Evolutionary conservation across 345 rosid species (phyloP).

Genomic region (Citrus medica): DNA sequence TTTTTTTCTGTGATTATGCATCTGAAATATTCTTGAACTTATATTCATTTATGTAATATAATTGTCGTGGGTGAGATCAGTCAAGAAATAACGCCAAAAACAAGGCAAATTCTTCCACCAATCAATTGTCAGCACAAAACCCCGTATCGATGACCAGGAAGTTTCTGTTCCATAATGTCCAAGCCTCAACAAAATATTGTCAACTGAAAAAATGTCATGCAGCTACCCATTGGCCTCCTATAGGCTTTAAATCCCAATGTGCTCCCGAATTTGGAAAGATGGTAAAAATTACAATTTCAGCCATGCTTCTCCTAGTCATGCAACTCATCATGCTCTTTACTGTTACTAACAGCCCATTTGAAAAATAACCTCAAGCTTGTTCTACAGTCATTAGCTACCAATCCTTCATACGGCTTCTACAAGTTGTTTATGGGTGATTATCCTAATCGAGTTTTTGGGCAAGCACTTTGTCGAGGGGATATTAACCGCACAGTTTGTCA

Average conservation of each 20-base stretch:
- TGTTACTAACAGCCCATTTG: slow-evolving; percentile 12
- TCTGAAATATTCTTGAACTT: neutral
- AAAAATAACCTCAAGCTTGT: slow-evolving; percentile 12
- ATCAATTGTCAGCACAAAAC: neutral
- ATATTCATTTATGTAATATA: neutral
- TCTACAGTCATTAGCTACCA: slow-evolving; percentile 12
- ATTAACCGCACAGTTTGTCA: slow-evolving; percentile 13
- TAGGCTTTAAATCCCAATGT: neutral
- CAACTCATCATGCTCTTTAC: neutral
- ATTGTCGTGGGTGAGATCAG: neutral
- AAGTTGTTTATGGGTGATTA: slow-evolving; percentile 10
- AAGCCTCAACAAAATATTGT: neutral
- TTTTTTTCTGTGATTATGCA: too few species aligned
- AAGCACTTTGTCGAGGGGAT: slow-evolving; percentile 35
- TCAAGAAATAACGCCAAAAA: neutral
- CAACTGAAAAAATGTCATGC: neutral
- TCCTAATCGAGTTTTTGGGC: slow-evolving; percentile 19
- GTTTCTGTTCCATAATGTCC: neutral
- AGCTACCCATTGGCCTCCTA: neutral
- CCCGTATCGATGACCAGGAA: neutral
- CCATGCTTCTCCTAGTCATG: neutral
- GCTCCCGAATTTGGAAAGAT: neutral
- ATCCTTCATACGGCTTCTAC: slow-evolving; percentile 26
- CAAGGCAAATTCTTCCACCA: neutral
- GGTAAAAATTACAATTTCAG: neutral